These are phyloP conservation scores for Aspergillus awamori DNA, from an alignment of 2,329 filamentous ascomycete species.

Conservation along the genomic window DNA sequence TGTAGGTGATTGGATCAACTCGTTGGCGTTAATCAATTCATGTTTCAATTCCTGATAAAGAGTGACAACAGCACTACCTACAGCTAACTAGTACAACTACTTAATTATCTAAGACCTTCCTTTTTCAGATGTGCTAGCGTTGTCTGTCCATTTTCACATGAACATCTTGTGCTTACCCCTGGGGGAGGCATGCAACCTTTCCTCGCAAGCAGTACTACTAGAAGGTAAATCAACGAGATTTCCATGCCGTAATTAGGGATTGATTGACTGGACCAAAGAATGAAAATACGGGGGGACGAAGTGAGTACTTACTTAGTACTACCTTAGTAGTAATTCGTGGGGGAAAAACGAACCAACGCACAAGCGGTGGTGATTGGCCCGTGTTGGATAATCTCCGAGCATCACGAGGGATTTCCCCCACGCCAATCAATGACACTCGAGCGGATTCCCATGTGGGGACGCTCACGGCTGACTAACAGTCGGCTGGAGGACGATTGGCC, in stretches of 20 bases:
- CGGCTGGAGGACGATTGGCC: background rate
- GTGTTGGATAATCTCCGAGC: constrained; percentile 3
- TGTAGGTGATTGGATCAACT: background rate
- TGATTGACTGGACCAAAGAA: background rate
- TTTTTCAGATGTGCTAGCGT: background rate
- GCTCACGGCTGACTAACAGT: background rate
- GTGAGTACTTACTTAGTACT: background rate
- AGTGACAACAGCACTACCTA: too few species aligned
- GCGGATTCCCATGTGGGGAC: constrained; percentile 27
- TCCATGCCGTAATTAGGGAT: too few species aligned
- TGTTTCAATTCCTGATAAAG: background rate
- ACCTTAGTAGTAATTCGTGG: background rate
- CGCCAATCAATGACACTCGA: constrained; percentile 17
- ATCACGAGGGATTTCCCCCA: constrained; percentile 7
- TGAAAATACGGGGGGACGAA: background rate
- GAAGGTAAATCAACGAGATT: too few species aligned
- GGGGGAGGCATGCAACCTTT: too few species aligned
- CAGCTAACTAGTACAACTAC: background rate
- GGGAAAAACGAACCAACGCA: background rate
- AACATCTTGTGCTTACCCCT: too few species aligned
- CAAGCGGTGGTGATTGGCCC: constrained; percentile 6
- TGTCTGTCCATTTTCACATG: too few species aligned
- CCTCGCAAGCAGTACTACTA: too few species aligned
- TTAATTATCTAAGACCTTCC: background rate
- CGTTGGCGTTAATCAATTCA: background rate